A percentile compares a stretch with the other conserved stretches of the same genome.
Conservation (phyloP, 257 asterid genomes). For the Verbascum thapsus region DNA sequence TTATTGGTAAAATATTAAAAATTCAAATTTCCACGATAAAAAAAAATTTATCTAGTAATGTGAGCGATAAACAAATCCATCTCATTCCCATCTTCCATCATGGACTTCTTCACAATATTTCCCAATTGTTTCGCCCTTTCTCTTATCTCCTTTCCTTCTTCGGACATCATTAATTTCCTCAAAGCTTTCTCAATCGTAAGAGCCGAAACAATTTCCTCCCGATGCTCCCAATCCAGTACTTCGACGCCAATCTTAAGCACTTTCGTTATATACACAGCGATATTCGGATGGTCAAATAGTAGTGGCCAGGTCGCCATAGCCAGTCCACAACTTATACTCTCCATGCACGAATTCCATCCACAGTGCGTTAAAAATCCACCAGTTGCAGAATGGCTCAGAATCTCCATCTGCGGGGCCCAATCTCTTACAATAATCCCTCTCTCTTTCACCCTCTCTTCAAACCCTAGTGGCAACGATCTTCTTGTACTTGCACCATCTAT, state of each 20-base stretch:
- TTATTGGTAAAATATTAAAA: no score
- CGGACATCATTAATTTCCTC: constrained; percentile 49
- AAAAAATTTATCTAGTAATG: constrained; percentile 35
- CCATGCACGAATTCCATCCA: constrained; percentile 54
- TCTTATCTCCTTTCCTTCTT: constrained; percentile 48
- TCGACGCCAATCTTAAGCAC: constrained; percentile 37
- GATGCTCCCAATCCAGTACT: constrained; percentile 31
- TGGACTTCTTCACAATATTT: constrained; percentile 33
- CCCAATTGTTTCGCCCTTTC: constrained; percentile 47
- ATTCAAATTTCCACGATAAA: no score
- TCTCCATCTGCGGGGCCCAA: constrained; percentile 50
- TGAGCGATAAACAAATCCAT: constrained; percentile 55
- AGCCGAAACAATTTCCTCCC: constrained; percentile 29
- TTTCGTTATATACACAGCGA: constrained; percentile 34
- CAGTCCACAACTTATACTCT: constrained; percentile 46
- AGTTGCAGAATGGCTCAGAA: constrained; percentile 35
- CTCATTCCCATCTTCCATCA: constrained; percentile 44
- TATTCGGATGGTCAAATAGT: constrained; percentile 55
- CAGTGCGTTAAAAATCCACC: constrained; percentile 54
- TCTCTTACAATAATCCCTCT: constrained; percentile 41
- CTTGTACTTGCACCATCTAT: constrained; percentile 29
- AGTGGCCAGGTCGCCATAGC: constrained; percentile 53
- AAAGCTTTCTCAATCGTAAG: constrained; percentile 28
- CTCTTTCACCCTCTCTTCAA: constrained; percentile 31
- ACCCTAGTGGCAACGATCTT: constrained; percentile 33